Base-by-base conservation (phyloP, 2,329 filamentous ascomycete genomes). In the Fusarium mundagurra region DNA sequence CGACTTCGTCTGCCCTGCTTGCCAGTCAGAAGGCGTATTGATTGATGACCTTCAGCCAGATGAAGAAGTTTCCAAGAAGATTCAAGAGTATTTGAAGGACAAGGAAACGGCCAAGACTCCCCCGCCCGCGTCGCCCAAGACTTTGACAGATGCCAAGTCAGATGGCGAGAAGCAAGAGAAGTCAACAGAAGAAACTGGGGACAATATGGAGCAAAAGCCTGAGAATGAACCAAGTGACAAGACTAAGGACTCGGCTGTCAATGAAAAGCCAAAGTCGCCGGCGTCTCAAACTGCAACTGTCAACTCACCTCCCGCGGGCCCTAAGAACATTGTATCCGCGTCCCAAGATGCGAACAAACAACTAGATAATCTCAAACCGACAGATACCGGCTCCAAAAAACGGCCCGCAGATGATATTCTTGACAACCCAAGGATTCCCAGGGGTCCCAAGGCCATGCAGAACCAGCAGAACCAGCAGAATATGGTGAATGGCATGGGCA, bases 1-100 rank as follows among this genome's bases (percentile, higher is more conserved):
- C 90, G 96, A 99, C 89, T 95, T 99, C 85, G 88, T 95, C 84
- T 99, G 96, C 84, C 96, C 96, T 74, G 92, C 92, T 77, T 99
- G 96, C 87, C 91, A 94, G 84, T 93, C 92, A 73, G 95, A 98
- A 82, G 94, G 94, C 80, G 94, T 98, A 75, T 88, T 98, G 79
- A 93, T 98, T 85, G 96, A 98, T 88, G 93, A 98, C 84, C 90
- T 99, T 77, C 90, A 92, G 81, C 85, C 92, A 73, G 95, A 98
- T 84, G 92, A 94, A 75, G 94, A 96, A 77, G 90, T 91, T 71
- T 89, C 91, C 73, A 87, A 89, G 78, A 95, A 93, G 84, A 94
- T 98, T 75, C 93, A 94, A 84, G 89, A 89, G 44, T 98, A 93
- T 80, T 81, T 91, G 72, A 87, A 87, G 77, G 88, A 88, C 74